phyloP scores from a whole-genome alignment of 2,329 filamentous ascomycete species.

The Colletotrichum liaoningense region DNA sequence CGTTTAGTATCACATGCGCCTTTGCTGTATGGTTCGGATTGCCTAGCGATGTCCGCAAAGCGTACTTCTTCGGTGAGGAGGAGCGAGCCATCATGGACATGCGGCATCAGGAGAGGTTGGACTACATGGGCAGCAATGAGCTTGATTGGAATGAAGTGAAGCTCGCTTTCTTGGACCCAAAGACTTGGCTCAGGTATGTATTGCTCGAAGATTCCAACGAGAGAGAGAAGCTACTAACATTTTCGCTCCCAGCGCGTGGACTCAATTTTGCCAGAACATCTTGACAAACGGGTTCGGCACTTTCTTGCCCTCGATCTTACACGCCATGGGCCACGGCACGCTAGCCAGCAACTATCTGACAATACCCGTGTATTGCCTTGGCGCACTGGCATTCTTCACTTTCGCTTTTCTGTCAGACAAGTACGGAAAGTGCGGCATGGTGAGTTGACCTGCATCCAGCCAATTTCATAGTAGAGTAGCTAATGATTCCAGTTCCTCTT shows the following conservation, averaged over 20 bases:
- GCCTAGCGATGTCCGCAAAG: conserved; percentile 57
- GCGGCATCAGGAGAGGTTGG: conserved; percentile 54
- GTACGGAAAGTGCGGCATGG: conserved; percentile 40
- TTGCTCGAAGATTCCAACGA: neutral
- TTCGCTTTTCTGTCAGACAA: conserved; percentile 60
- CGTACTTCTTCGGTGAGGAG: conserved; percentile 60
- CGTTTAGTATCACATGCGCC: conserved; percentile 56
- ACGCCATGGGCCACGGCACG: conserved; percentile 61
- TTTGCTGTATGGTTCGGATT: conserved; percentile 58
- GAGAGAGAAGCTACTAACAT: no score
- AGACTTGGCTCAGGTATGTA: conserved; percentile 58
- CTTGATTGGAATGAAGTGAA: conserved; percentile 63
- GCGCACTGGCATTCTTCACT: conserved; percentile 56
- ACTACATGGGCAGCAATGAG: conserved; percentile 61
- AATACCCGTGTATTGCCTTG: conserved; percentile 65
- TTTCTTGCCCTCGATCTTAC: conserved; percentile 67
- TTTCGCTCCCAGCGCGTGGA: conserved; percentile 43
- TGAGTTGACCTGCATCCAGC: conserved; percentile 30
- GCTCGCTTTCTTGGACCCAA: conserved; percentile 60
- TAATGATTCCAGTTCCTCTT: conserved; percentile 60
- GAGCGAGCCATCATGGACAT: conserved; percentile 62
- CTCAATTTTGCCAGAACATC: conserved; percentile 65
- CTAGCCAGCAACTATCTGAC: conserved; percentile 64
- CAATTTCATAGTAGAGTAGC: no score
- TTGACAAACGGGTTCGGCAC: conserved; percentile 67